Percentiles rank a stretch among this genome's conserved stretches.
Evolutionary conservation across 75 land plant species (phyloP).

Genomic region (Gnetum montanum): DNA sequence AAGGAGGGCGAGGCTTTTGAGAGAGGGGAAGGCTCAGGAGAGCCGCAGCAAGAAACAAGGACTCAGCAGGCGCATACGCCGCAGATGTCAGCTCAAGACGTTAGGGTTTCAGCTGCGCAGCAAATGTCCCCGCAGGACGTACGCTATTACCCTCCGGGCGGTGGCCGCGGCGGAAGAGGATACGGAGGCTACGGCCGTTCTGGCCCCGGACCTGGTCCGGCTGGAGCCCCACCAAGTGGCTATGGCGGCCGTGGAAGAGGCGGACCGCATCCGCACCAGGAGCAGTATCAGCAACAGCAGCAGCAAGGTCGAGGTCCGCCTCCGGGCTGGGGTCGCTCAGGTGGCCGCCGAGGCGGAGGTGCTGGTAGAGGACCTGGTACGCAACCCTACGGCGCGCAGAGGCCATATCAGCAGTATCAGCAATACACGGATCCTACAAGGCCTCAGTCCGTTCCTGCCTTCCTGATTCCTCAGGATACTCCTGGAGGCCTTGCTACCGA

Average conservation of each 20-base stretch:
- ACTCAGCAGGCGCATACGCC: neutral
- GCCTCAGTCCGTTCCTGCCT: slow-evolving; percentile 5
- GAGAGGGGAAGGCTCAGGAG: neutral
- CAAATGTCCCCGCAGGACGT: neutral
- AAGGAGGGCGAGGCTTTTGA: slow-evolving; percentile 2
- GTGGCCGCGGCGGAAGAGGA: neutral
- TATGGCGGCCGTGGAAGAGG: slow-evolving; percentile 25
- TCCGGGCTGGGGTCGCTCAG: slow-evolving; percentile 2
- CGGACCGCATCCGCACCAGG: slow-evolving; percentile 8
- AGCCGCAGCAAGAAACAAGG: neutral
- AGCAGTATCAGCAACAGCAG: neutral
- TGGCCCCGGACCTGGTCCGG: neutral
- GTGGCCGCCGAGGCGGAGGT: slow-evolving; percentile 12
- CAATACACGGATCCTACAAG: slow-evolving; percentile 14
- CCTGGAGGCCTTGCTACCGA: slow-evolving; percentile 4
- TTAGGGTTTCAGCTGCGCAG: neutral
- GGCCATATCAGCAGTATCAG: slow-evolving; percentile 11
- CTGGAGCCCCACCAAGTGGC: slow-evolving; percentile 11
- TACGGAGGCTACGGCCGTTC: too few relatives aligned
- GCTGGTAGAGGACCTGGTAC: slow-evolving; percentile 12
- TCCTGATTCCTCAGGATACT: slow-evolving; percentile 2
- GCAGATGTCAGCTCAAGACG: neutral
- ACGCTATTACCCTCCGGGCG: neutral
- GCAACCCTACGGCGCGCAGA: slow-evolving; percentile 73
- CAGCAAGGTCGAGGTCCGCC: neutral